These are phyloP conservation scores for Rhodotorula sp. DNA, from an alignment of 1,284 basidiomycete genomes.

Conservation along the genomic window DNA sequence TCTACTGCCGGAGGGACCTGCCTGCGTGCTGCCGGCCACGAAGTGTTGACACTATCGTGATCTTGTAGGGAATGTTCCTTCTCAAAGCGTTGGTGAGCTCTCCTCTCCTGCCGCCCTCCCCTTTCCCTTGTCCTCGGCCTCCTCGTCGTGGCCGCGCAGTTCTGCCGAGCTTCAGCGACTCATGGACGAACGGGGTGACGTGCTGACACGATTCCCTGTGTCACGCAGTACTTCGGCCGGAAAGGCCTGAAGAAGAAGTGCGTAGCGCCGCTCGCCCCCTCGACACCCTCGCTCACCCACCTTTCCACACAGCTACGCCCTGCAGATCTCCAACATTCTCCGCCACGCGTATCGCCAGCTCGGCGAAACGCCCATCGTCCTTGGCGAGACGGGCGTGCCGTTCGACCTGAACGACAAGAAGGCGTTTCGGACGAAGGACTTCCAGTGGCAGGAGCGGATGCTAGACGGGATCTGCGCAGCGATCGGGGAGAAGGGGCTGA, in stretches of 20 bases:
- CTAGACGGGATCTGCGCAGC: constrained; percentile 47
- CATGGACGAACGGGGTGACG: too few relatives aligned
- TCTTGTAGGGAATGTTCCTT: constrained; percentile 74
- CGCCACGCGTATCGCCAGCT: constrained; percentile 66
- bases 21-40: not conserved
- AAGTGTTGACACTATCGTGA: not conserved
- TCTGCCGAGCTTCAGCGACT: too few relatives aligned
- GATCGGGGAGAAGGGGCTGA: constrained; percentile 36
- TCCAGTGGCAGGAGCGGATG: constrained; percentile 49
- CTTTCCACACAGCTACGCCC: constrained; percentile 56
- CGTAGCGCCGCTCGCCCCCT: not conserved
- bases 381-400: constrained; percentile 88
- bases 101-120: not conserved
- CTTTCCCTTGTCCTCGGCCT: not conserved
- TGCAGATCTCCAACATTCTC: constrained; percentile 79
- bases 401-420: constrained; percentile 85
- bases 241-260: constrained; percentile 71
- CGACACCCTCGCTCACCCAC: not conserved
- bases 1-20: not conserved
- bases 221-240: constrained; percentile 72
- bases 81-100: constrained; percentile 61
- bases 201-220: not conserved
- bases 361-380: constrained; percentile 74
- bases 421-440: constrained; percentile 65
- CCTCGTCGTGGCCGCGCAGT: too few relatives aligned